Percentiles rank a stretch among this genome's conserved stretches.
These are phyloP conservation scores for Pichia sp. DNA, from an alignment of 1,139 yeast genomes.

Conservation along the genomic window DNA sequence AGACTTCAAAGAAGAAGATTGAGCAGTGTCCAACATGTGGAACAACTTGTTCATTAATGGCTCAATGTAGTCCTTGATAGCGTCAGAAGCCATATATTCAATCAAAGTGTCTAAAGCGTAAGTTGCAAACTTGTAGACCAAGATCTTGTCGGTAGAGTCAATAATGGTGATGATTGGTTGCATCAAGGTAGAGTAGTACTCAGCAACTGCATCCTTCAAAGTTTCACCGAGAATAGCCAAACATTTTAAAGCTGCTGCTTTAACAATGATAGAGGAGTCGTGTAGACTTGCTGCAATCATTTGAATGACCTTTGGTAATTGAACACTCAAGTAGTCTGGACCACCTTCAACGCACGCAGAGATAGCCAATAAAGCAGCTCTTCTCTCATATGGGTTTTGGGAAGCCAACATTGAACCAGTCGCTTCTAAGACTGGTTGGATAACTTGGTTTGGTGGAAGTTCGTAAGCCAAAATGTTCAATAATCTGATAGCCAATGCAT, in stretches of 20 bases:
- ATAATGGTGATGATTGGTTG: conserved; percentile 84
- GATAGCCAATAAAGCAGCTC: conserved; percentile 79
- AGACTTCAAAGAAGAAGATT: conserved; percentile 63
- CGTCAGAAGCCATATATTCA: conserved; percentile 86
- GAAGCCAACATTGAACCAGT: conserved; percentile 60
- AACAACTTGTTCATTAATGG: conserved; percentile 87
- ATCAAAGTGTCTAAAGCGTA: conserved; percentile 85
- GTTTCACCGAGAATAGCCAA: conserved; percentile 74
- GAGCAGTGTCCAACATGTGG: conserved; percentile 65
- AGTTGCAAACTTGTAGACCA: conserved; percentile 87
- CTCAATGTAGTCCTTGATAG: conserved; percentile 72
- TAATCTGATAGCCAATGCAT: conserved; percentile 72
- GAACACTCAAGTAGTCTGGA: conserved; percentile 81
- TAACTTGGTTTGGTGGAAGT: conserved; percentile 89
- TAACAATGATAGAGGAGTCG: conserved; percentile 70
- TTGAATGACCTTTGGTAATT: conserved; percentile 66
- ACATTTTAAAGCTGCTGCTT: conserved; percentile 81
- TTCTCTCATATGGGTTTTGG: conserved; percentile 65
- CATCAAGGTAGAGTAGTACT: conserved; percentile 70
- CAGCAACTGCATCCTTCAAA: conserved; percentile 77
- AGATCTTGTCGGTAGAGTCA: conserved; percentile 77
- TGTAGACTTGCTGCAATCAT: conserved; percentile 69
- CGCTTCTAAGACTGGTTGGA: conserved; percentile 68
- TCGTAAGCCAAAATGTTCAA: conserved; percentile 72
- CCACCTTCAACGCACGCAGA: conserved; percentile 89